These are phyloP conservation scores for Euptelea pleiosperma DNA, from an alignment of 164 flowering plant genomes.

Conservation along the genomic window DNA sequence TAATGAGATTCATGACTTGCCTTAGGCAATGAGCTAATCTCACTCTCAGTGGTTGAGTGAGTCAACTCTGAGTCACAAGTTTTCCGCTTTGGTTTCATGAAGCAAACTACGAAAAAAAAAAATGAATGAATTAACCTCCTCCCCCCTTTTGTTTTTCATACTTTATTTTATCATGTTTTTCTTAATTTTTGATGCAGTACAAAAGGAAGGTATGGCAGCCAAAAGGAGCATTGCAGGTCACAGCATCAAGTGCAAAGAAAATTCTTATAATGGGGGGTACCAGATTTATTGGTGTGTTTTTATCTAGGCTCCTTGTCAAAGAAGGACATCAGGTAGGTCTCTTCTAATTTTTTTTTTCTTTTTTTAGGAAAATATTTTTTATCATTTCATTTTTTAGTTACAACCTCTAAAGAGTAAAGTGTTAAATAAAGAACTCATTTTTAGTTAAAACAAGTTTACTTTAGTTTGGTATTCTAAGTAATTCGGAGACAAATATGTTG, in stretches of 20 bases:
- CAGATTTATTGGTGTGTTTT: conserved; percentile 84
- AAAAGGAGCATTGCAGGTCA: conserved; percentile 59
- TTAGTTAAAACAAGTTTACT: too few relatives aligned
- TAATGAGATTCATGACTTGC: too few relatives aligned
- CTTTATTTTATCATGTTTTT: background rate
- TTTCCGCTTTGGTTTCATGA: background rate
- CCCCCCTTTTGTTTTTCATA: background rate
- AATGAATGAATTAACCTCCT: background rate
- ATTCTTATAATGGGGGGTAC: conserved; percentile 99
- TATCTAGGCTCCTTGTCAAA: conserved; percentile 84
- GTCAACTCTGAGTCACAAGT: background rate
- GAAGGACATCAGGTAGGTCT: conserved; percentile 83
- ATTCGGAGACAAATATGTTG: too few relatives aligned
- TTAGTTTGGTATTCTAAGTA: too few relatives aligned
- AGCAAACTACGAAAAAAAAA: too few relatives aligned
- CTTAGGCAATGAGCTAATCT: background rate
- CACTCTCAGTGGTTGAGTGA: too few relatives aligned
- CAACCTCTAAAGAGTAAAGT: too few relatives aligned
- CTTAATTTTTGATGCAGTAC: conserved; percentile 35
- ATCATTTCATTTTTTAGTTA: background rate
- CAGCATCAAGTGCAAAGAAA: conserved; percentile 74
- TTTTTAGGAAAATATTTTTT: background rate
- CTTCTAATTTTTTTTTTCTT: background rate
- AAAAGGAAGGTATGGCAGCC: conserved; percentile 51
- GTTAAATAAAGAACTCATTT: too few relatives aligned